These are phyloP conservation scores for Jimgerdemannia flammicorona DNA, from an alignment of 192 early-diverging fungal species.

Conservation along the genomic window DNA sequence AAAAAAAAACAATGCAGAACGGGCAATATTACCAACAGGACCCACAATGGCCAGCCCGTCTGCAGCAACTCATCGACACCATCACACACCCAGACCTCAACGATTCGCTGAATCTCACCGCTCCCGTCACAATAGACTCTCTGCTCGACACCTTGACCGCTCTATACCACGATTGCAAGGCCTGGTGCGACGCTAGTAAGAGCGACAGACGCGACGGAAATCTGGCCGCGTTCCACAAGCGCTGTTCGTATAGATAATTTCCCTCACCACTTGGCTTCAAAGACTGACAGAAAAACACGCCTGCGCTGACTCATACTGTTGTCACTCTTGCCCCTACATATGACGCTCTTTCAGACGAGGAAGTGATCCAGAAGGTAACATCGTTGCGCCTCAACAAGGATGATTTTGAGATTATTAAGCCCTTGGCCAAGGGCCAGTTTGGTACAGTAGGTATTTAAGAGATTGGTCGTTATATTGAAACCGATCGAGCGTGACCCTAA, in stretches of 20 bases:
- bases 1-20: too few species aligned
- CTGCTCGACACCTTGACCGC: neutral
- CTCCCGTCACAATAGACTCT: neutral
- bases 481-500: neutral
- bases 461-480: neutral
- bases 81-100: neutral
- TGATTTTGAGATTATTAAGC: conserved; percentile 75
- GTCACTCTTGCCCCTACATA: neutral
- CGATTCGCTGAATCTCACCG: neutral
- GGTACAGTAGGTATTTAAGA: conserved; percentile 45
- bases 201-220: neutral
- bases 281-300: neutral
- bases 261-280: neutral
- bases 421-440: conserved; percentile 69
- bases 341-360: neutral
- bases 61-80: neutral
- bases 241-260: neutral
- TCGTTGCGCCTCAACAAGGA: conserved; percentile 49
- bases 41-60: neutral
- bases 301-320: neutral
- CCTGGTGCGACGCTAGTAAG: neutral
- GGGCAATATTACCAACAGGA: too few species aligned
- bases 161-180: neutral
- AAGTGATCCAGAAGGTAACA: neutral
- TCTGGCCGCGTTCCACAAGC: neutral